Conservation (phyloP, 352 stramenopile species). For the Globisporangium acanthophoron region DNA sequence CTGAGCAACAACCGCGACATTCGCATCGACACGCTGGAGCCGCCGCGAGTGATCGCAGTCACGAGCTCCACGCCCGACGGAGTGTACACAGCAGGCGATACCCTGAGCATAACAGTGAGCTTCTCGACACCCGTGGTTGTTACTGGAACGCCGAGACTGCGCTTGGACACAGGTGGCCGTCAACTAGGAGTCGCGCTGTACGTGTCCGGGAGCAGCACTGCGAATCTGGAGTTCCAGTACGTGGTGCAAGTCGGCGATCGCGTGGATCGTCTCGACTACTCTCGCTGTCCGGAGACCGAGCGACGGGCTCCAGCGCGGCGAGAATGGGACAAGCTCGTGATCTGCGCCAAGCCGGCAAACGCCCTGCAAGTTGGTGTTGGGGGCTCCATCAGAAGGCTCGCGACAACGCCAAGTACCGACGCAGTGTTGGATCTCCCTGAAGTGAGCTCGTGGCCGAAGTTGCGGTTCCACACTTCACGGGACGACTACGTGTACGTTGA, state of each 20-base stretch:
- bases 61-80: conserved; percentile 36
- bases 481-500: conserved; percentile 38
- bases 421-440: conserved; percentile 57
- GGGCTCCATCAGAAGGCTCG: conserved; percentile 32
- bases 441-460: conserved; percentile 50
- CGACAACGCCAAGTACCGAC: conserved; percentile 36
- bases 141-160: conserved; percentile 28
- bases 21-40: conserved; percentile 53
- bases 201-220: conserved; percentile 31
- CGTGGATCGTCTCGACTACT: conserved; percentile 60
- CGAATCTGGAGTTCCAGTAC: conserved; percentile 50
- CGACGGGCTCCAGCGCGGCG: conserved; percentile 15
- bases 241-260: conserved; percentile 38
- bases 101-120: conserved; percentile 27
- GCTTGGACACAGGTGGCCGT: conserved; percentile 25
- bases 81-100: conserved; percentile 57
- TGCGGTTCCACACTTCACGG: conserved; percentile 34
- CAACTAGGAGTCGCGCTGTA: conserved; percentile 25
- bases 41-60: conserved; percentile 45
- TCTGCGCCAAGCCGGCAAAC: conserved; percentile 33
- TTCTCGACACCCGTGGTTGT: conserved; percentile 58
- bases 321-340: conserved; percentile 50
- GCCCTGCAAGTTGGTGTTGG: conserved; percentile 40
- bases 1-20: conserved; percentile 65
- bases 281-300: conserved; percentile 30